Evolutionary conservation across 2,329 filamentous ascomycete genomes (phyloP), one percentile per base, ranked within the genome.

Genomic region (Leptographium wingfieldii): DNA sequence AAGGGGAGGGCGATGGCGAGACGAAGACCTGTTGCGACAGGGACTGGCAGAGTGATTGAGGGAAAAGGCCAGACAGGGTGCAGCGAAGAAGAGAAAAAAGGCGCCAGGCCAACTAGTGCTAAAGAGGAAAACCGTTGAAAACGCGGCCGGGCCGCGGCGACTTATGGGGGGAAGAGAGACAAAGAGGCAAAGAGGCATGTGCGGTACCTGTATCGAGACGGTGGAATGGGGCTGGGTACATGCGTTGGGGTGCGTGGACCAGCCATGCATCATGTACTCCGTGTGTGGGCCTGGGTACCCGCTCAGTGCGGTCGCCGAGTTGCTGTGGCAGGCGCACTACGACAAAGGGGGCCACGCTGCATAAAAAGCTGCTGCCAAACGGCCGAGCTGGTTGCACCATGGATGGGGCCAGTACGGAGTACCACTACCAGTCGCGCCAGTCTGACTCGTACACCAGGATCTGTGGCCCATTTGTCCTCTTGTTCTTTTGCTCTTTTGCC

Each of bases 61-160:
- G 14, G 5, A 49, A 25, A 25, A n/a, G 46, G 19, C 46, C n/a
- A 49, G 46, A 25, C 19, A 49, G 19, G 46, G 46, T 22, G 46
- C 11, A 33, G n/a, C 12, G 10, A 14, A 14, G 3, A 53, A 31
- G 25, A 10, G 1, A 53, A 27, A 52, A 14, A 52, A 53, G 51
- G 2, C 51, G 22, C 35, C 38, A 31, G 35, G 11, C 35, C 35
- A 22, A 35, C 55, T 56, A 48, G 55, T 40, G 55, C 55, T 27
- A 56, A 49, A 46, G 35, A 56, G 55, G 46, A 61, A 63, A 63
- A 63, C 62, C 62, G 62, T 63, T 63, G 60, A 61, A 62, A 62
- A 55, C 48, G 61, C 59, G 59, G 57, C 58, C 62, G 59, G 58
- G n/a, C 58, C 58, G 58, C 55, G 56, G 55, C 55, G 58, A 58